phyloP scores from a whole-genome alignment of 1,284 basidiomycete species.

The Stereum hirsutum region DNA sequence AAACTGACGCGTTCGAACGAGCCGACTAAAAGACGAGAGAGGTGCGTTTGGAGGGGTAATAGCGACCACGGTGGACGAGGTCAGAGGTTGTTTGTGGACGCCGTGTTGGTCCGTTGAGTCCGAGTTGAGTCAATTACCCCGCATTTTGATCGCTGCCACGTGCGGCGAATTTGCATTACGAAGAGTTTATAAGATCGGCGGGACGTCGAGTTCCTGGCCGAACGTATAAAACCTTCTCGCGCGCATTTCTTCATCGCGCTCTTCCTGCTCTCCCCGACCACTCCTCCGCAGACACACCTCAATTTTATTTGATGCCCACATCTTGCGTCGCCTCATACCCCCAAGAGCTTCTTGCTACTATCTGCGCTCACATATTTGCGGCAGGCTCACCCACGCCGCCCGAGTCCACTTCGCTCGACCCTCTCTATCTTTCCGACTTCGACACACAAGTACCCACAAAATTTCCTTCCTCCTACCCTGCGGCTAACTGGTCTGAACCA shows the following conservation, averaged over 20 bases:
- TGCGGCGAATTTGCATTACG: too few species aligned
- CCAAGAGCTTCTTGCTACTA: constrained; percentile 54
- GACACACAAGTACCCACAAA: constrained; percentile 48
- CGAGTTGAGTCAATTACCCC: too few species aligned
- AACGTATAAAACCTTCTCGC: background rate
- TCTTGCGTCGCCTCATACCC: constrained; percentile 28
- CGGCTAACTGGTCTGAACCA: constrained; percentile 57
- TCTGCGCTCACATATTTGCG: constrained; percentile 61
- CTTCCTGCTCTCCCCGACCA: background rate
- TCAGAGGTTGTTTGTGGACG: too few species aligned
- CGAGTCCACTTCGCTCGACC: constrained; percentile 67
- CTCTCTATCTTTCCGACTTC: constrained; percentile 39
- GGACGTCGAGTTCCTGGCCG: background rate
- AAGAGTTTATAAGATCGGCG: too few species aligned
- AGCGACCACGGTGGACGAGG: too few species aligned
- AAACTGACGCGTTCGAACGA: too few species aligned
- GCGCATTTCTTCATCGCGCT: background rate
- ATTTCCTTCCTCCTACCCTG: constrained; percentile 61
- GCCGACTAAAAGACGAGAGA: too few species aligned
- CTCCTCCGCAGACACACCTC: background rate
- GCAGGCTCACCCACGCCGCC: constrained; percentile 43
- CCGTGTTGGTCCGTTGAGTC: too few species aligned
- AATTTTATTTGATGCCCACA: constrained; percentile 8
- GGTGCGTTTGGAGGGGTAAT: too few species aligned
- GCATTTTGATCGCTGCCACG: too few species aligned